Evolutionary conservation across 805 yeast genomes (phyloP).

Genomic region (Pichia kluyveri): DNA sequence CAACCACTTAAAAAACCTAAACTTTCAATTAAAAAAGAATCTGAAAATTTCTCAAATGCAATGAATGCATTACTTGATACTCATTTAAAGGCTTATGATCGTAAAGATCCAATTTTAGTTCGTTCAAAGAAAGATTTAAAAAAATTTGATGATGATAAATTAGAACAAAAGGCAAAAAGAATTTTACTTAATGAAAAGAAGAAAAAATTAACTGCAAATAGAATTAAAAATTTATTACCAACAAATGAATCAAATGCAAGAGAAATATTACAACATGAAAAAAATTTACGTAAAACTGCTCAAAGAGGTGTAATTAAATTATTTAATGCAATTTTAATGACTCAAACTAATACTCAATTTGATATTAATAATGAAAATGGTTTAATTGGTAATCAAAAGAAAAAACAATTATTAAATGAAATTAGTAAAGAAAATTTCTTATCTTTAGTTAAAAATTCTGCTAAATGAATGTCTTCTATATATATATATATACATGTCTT

Average conservation of each 20-base stretch:
- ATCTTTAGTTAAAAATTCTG: constrained; percentile 79
- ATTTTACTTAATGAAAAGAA: constrained; percentile 65
- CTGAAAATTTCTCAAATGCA: constrained; percentile 71
- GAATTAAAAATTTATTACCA: constrained; percentile 64
- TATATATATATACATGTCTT: neutral
- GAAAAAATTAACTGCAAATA: constrained; percentile 51
- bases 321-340: constrained; percentile 29
- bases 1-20: constrained; percentile 38
- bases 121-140: constrained; percentile 63
- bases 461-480: constrained; percentile 25
- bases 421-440: constrained; percentile 83
- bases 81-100: constrained; percentile 76
- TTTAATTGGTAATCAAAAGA: constrained; percentile 34
- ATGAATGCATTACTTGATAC: constrained; percentile 79
- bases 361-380: constrained; percentile 36
- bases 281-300: constrained; percentile 60
- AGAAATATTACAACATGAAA: constrained; percentile 40
- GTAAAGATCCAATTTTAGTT: constrained; percentile 85
- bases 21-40: constrained; percentile 58
- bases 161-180: constrained; percentile 77
- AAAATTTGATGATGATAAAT: constrained; percentile 68
- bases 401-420: constrained; percentile 59
- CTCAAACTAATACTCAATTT: constrained; percentile 69
- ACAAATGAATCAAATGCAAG: constrained; percentile 47
- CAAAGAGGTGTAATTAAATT: constrained; percentile 26